Evolutionary conservation across 441 rosid genomes (phyloP), one percentile per base, ranked within the genome.

Genomic region (Manihot esculenta): DNA sequence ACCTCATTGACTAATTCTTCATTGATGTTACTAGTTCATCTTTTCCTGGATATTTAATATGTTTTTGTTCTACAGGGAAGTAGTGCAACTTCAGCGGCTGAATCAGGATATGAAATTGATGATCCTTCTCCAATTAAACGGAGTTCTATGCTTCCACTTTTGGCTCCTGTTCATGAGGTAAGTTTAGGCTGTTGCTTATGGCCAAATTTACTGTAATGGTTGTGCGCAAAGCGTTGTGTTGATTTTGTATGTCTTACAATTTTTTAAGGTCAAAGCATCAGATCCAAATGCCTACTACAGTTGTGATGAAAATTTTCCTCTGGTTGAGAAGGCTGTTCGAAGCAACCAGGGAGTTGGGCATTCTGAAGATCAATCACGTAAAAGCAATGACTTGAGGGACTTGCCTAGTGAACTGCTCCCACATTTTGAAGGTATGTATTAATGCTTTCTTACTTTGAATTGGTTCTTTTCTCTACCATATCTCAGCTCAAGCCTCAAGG

Each of bases 251-350:
- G 58, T 21, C 44, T 23, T 76, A 6, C 79, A 76, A 63, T 72
- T 45, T 77, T 55, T 68, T 63, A 90, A 95, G 98, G 85, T 69
- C 64, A 81, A 79, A 77, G 21, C 73, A 73, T 82, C 85, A 2
- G 94, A 95, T 75, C 81, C 87, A 58, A 88, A 77, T 70, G 80
- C 83, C 45, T 89, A 86, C 83, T 87, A 86, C 82, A 88, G 91
- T 76, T 95, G 97, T 68, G 84, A 86, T 66, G 96, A 92, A 50
- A 82, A 73, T 77, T 82, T 85, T 67, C 47, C 78, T 65, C 17
- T 62, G 54, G 76, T 59, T 72, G 84, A 85, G 75, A 81, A 81
- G 76, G 76, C 74, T 67, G 57, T 72, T 42, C 71, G 76, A 74
- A 73, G 62, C 71, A 79, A 76, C 69, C 80, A 59, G 30, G 74